Evolutionary conservation across 768 basidiomycete genomes (phyloP).

Genomic region (Russula brevipes): DNA sequence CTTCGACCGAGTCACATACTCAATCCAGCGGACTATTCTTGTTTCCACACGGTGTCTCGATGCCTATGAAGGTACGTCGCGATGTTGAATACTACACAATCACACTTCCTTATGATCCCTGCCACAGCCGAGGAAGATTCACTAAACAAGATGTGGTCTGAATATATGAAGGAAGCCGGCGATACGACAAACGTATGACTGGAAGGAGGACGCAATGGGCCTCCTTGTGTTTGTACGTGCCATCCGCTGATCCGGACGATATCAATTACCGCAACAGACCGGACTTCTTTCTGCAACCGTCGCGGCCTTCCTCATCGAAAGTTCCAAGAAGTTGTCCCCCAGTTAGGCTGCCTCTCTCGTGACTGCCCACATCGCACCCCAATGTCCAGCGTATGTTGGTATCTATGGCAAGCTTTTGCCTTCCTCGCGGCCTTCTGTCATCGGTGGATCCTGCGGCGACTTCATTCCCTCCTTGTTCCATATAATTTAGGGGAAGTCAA

Average conservation of each 20-base stretch:
- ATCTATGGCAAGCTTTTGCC: constrained; percentile 2
- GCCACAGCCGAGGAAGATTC: background rate
- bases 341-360: constrained; percentile 11
- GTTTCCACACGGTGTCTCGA: background rate
- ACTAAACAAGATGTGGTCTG: constrained; percentile 18
- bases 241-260: background rate
- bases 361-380: constrained; percentile 26
- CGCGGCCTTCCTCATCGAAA: constrained; percentile 23
- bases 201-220: constrained; percentile 22
- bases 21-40: background rate
- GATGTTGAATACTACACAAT: background rate
- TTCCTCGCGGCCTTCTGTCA: background rate
- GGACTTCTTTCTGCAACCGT: constrained; percentile 26
- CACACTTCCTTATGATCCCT: background rate
- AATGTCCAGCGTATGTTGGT: constrained; percentile 7
- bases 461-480: constrained; percentile 12
- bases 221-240: constrained; percentile 22
- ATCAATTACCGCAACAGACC: constrained; percentile 10
- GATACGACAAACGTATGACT: constrained; percentile 15
- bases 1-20: background rate
- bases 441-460: background rate
- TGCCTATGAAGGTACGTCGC: background rate
- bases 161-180: constrained; percentile 12
- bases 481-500: constrained; percentile 1
- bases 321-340: constrained; percentile 23